These are phyloP conservation scores for Globisporangium perplexum DNA, from an alignment of 352 stramenopile genomes.

Conservation along the genomic window DNA sequence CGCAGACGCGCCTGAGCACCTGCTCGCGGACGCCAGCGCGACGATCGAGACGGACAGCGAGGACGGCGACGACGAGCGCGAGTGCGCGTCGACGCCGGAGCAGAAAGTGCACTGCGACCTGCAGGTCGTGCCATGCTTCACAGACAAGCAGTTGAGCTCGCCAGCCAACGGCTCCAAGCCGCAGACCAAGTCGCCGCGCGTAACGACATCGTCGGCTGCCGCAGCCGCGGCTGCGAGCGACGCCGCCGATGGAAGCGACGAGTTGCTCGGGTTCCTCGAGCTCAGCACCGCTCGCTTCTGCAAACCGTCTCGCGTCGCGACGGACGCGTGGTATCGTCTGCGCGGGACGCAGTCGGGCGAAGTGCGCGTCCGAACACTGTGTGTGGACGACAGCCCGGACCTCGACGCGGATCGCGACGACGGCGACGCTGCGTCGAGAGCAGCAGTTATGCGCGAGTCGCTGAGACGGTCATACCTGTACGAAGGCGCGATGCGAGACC, in stretches of 20 bases:
- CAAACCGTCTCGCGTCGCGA: slow-evolving; percentile 27
- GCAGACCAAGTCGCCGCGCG: neutral
- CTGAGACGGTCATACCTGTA: slow-evolving; percentile 37
- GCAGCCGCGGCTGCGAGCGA: neutral
- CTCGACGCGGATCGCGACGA: slow-evolving; percentile 5
- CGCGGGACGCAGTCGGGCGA: slow-evolving; percentile 44
- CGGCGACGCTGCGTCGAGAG: neutral
- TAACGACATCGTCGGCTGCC: neutral
- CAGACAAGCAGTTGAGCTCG: neutral
- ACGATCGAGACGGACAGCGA: slow-evolving; percentile 27
- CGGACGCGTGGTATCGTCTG: slow-evolving; percentile 58
- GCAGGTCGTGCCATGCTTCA: neutral
- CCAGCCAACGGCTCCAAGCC: neutral
- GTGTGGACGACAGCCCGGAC: slow-evolving; percentile 13
- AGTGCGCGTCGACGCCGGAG: neutral
- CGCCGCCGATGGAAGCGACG: slow-evolving; percentile 21
- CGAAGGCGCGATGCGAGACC: slow-evolving; percentile 32
- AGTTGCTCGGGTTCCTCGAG: slow-evolving; percentile 47
- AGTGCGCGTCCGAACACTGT: slow-evolving; percentile 59
- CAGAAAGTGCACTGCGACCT: neutral
- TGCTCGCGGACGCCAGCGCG: neutral
- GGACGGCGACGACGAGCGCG: slow-evolving; percentile 6
- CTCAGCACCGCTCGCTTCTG: slow-evolving; percentile 36
- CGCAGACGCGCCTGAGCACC: neutral
- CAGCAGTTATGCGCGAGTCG: slow-evolving; percentile 18